Evolutionary conservation across 2,329 filamentous ascomycete genomes (phyloP), one percentile per base, ranked within the genome.

Genomic region (Reticulascus tulasneorum): DNA sequence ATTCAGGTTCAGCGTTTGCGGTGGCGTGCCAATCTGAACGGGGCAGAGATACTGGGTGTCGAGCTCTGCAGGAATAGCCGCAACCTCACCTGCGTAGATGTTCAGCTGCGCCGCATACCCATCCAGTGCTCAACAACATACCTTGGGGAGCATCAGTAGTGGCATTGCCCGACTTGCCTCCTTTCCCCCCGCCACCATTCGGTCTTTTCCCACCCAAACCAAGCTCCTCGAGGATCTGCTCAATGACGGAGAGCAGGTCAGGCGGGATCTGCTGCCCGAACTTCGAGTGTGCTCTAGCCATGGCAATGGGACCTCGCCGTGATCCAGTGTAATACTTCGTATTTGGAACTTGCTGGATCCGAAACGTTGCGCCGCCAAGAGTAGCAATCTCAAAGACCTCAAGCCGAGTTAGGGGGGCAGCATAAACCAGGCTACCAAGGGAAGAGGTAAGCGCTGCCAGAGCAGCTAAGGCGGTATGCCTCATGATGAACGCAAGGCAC

Each of bases 41-140:
- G 79, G 76, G 21, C 67, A 68, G 28, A 77, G 58, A 42, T 77
- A 78, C 45, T 73, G 66, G 16, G 55, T 52, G 45, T 77, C 73
- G 33, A 63, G 58, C n/a, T 58, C 47, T 41, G 69, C 57, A 0
- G 73, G 71, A 13, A 60, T 66, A 13, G 66, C 62, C 17, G 58
- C 38, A 3, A 61, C 63, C 40, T 66, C 64, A 23, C 60, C 56
- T 53, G 39, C 36, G 21, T 17, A 10, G 19, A 50, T 4, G 9
- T 17, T 17, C 9, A 6, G 10, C 7, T 13, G 17, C 16, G 19
- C 22, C 26, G 31, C 7, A 31, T 47, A 47, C 49, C 31, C 48
- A 33, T 9, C 40, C 27, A 16, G 33, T 41, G 13, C 32, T 24
- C n/a, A 24, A 38, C n/a, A 26, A 34, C 17, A 29, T 24, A 22